phyloP scores from a whole-genome alignment of 2,329 filamentous ascomycete species.

The Ceratocystis smalleyi region DNA sequence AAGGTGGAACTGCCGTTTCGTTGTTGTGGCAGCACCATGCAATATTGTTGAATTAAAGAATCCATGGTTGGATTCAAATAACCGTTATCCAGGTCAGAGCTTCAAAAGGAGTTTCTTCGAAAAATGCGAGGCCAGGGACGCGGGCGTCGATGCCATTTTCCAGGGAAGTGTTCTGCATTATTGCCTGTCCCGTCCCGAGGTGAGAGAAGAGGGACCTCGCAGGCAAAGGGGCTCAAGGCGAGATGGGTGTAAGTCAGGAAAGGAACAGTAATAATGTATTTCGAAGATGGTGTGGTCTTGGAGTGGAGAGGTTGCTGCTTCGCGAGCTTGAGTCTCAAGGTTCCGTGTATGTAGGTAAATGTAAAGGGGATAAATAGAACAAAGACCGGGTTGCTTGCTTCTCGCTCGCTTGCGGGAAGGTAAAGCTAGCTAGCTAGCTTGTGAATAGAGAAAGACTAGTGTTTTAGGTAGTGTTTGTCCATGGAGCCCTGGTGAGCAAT shows the following conservation, averaged over 20 bases:
- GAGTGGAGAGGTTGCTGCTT: neutral
- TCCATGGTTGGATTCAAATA: conserved; percentile 11
- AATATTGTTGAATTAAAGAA: conserved; percentile 4
- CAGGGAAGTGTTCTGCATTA: conserved; percentile 10
- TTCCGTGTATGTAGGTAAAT: neutral
- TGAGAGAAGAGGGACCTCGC: conserved; percentile 10
- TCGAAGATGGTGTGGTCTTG: neutral
- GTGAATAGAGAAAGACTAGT: neutral
- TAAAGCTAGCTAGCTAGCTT: neutral
- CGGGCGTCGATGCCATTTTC: conserved; percentile 15
- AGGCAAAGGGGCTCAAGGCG: neutral
- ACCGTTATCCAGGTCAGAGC: conserved; percentile 1
- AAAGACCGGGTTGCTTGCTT: no score
- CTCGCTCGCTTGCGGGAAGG: no score
- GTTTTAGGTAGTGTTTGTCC: neutral
- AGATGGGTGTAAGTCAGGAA: neutral
- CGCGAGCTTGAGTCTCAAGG: neutral
- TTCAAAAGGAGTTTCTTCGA: neutral
- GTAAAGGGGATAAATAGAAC: no score
- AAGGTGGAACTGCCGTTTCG: neutral
- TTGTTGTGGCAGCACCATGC: conserved; percentile 13
- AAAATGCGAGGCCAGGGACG: conserved; percentile 12
- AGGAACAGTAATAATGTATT: neutral
- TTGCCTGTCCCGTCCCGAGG: conserved; percentile 8
- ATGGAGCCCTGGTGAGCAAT: neutral